Evolutionary conservation across 2,329 filamentous ascomycete genomes (phyloP).

Genomic region (Neodidymelliopsis sp.): DNA sequence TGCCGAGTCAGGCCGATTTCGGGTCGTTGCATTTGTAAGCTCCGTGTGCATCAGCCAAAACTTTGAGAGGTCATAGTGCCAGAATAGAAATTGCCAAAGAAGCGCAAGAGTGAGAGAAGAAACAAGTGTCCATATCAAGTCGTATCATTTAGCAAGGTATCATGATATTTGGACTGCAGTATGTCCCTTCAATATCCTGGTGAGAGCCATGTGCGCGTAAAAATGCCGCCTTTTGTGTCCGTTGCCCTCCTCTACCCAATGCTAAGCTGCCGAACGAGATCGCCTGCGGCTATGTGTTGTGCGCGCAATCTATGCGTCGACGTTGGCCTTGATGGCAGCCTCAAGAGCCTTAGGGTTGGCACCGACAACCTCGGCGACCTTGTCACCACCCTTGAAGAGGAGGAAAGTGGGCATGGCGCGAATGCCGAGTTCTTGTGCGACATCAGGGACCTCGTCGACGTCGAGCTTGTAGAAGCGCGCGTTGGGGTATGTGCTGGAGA

Average conservation of each 20-base stretch:
- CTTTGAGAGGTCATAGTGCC: background rate
- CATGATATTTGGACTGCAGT: slow-evolving; percentile 23
- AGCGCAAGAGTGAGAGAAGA: background rate
- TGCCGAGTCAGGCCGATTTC: slow-evolving; percentile 16
- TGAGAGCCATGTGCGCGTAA: slow-evolving; percentile 12
- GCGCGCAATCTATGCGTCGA: slow-evolving; percentile 30
- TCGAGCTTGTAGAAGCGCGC: slow-evolving; percentile 89
- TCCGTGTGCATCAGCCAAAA: background rate
- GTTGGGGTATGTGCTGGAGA: slow-evolving; percentile 65
- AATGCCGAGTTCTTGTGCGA: slow-evolving; percentile 79
- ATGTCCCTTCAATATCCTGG: slow-evolving; percentile 6
- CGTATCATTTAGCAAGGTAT: slow-evolving; percentile 28
- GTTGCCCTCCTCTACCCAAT: slow-evolving; percentile 10
- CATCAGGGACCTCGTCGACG: slow-evolving; percentile 79
- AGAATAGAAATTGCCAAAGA: background rate
- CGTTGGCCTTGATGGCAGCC: slow-evolving; percentile 56
- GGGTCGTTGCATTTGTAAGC: slow-evolving; percentile 18
- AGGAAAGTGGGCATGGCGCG: slow-evolving; percentile 94
- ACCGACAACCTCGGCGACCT: slow-evolving; percentile 76
- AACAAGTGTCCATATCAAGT: slow-evolving; percentile 9
- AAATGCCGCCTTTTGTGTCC: slow-evolving; percentile 11
- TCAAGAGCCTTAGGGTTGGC: slow-evolving; percentile 77
- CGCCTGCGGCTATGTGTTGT: background rate
- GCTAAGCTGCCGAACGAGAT: slow-evolving; percentile 19
- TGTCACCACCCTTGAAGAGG: slow-evolving; percentile 81